Conservation (phyloP, 768 basidiomycete species). For the Sporobolomyces phaffii region DNA sequence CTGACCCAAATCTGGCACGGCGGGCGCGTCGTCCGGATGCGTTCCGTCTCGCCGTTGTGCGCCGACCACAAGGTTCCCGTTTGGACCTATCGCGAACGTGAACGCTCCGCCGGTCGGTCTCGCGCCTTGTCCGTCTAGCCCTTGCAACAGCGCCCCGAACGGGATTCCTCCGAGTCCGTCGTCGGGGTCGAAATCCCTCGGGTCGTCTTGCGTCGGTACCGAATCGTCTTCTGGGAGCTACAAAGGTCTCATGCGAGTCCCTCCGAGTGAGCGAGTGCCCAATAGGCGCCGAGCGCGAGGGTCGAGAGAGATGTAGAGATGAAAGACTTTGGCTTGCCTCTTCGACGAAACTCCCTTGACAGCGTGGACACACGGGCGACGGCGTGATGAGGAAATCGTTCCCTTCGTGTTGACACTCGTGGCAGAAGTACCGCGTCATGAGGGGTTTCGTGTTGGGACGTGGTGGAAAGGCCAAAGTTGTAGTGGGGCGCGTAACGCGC, state of each 20-base stretch:
- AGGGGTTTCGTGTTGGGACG: too few species aligned
- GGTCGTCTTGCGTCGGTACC: constrained; percentile 20
- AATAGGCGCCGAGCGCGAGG: too few species aligned
- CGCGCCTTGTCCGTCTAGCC: background rate
- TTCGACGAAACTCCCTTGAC: constrained; percentile 7
- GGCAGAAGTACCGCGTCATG: constrained; percentile 18
- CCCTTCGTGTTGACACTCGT: constrained; percentile 25
- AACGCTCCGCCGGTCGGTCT: background rate
- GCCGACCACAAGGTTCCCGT: background rate
- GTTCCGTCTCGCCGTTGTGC: background rate
- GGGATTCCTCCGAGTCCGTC: background rate
- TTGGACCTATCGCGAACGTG: background rate
- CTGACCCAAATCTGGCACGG: background rate
- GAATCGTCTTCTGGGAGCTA: constrained; percentile 10
- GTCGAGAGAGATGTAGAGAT: too few species aligned
- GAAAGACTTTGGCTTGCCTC: background rate
- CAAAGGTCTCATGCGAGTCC: background rate
- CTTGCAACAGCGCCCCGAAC: background rate
- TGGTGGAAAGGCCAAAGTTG: too few species aligned
- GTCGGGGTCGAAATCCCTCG: constrained; percentile 33
- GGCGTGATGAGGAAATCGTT: background rate
- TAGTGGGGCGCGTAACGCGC: too few species aligned
- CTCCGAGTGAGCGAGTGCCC: background rate
- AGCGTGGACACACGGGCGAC: background rate
- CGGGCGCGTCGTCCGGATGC: background rate